Conservation (phyloP, 805 yeast genomes). For the Kodamaea nitidulidarum region DNA sequence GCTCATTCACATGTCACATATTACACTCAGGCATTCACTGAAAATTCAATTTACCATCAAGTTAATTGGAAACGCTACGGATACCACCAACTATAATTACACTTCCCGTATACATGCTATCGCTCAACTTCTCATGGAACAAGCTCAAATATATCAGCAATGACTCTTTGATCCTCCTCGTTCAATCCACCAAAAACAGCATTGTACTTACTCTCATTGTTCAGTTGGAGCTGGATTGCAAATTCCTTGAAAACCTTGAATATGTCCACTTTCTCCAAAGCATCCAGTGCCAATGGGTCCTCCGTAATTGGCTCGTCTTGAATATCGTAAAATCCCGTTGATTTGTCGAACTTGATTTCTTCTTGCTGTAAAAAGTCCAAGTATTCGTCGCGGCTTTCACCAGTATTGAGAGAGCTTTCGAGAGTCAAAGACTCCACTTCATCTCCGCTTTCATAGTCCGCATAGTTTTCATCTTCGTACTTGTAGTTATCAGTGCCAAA, state of each 20-base stretch:
- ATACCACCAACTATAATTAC: too few species aligned
- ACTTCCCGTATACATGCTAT: too few species aligned
- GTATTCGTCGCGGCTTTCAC: conserved; percentile 35
- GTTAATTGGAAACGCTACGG: too few species aligned
- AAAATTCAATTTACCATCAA: too few species aligned
- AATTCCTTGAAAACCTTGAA: conserved; percentile 61
- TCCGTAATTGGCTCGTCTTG: conserved; percentile 17
- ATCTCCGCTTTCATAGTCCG: conserved; percentile 15
- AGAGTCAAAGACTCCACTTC: conserved; percentile 19
- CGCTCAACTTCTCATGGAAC: too few species aligned
- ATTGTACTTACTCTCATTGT: conserved; percentile 46
- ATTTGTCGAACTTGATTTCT: conserved; percentile 33
- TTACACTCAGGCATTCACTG: too few species aligned
- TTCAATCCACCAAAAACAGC: conserved; percentile 39
- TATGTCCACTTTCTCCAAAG: conserved; percentile 73
- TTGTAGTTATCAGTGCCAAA: conserved; percentile 12
- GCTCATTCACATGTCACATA: too few species aligned
- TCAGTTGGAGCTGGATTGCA: conserved; percentile 44
- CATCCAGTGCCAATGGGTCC: conserved; percentile 41
- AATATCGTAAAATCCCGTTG: conserved; percentile 25
- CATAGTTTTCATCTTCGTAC: conserved; percentile 20
- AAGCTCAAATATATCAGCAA: conserved; percentile 24
- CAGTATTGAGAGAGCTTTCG: conserved; percentile 11
- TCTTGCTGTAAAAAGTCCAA: conserved; percentile 46
- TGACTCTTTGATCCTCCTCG: conserved; percentile 28